Percentiles rank a stretch among this genome's conserved stretches.
These are phyloP conservation scores for Teratosphaeria zuluensis DNA, from an alignment of 2,329 filamentous ascomycete species.

Conservation along the genomic window DNA sequence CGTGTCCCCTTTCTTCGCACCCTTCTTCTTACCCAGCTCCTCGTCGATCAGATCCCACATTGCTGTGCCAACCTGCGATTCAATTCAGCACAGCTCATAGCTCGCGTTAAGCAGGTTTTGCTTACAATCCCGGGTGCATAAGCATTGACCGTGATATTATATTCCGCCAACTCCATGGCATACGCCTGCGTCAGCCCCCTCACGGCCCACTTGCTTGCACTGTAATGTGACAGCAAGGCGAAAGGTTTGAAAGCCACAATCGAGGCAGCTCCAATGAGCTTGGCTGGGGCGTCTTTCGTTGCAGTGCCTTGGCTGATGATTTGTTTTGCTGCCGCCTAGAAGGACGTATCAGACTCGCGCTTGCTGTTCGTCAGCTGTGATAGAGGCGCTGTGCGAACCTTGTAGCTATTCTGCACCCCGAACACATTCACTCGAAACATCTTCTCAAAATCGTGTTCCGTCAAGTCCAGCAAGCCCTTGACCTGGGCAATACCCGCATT, in stretches of 20 bases:
- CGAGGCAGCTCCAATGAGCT: constrained; percentile 37
- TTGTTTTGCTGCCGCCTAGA: constrained; percentile 52
- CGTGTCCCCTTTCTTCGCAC: constrained; percentile 33
- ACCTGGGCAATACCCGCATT: constrained; percentile 55
- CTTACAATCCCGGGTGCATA: constrained; percentile 61
- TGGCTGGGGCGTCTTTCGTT: constrained; percentile 29
- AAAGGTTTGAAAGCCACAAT: constrained; percentile 55
- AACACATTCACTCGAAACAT: constrained; percentile 58
- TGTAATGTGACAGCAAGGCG: constrained; percentile 51
- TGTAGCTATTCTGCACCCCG: constrained; percentile 54
- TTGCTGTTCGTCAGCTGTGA: neutral
- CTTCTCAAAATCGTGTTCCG: constrained; percentile 45
- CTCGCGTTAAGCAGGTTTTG: neutral
- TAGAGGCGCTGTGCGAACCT: neutral
- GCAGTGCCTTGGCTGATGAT: constrained; percentile 52
- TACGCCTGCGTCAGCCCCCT: constrained; percentile 56
- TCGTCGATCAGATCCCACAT: constrained; percentile 64
- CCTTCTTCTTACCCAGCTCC: constrained; percentile 44
- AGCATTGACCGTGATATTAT: constrained; percentile 57
- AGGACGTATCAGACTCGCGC: neutral
- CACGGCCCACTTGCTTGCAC: constrained; percentile 56
- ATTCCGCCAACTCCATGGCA: constrained; percentile 54
- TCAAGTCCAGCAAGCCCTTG: constrained; percentile 46
- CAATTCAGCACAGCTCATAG: neutral
- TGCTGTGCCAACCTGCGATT: constrained; percentile 31